These are phyloP conservation scores for Xylaria hypoxylon DNA, from an alignment of 2,329 filamentous ascomycete species.

Conservation along the genomic window DNA sequence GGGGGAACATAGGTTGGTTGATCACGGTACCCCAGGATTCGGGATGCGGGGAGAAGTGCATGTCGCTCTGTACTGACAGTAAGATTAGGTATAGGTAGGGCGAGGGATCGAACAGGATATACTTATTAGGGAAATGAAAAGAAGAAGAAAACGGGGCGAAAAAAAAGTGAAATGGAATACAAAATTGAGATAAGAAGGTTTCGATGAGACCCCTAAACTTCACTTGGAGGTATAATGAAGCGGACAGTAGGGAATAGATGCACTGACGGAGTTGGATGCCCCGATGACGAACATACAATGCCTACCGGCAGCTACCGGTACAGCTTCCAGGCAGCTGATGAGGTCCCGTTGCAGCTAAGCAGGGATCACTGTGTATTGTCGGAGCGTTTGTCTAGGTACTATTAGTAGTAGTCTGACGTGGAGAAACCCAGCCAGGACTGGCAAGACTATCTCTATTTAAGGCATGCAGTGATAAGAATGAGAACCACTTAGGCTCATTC, in stretches of 20 bases:
- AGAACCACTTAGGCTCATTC: background rate
- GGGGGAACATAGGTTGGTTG: conserved; percentile 42
- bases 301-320: background rate
- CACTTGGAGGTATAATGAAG: conserved; percentile 13
- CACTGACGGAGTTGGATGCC: conserved; percentile 33
- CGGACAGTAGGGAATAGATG: conserved; percentile 4
- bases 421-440: conserved; percentile 15
- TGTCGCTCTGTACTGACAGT: conserved; percentile 45
- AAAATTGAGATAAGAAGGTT: conserved; percentile 16
- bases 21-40: conserved; percentile 48
- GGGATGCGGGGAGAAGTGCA: conserved; percentile 51
- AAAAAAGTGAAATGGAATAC: conserved; percentile 5
- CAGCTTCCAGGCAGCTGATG: conserved; percentile 26
- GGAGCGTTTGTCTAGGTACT: background rate
- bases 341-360: conserved; percentile 29
- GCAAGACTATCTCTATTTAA: conserved; percentile 5
- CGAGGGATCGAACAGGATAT: background rate
- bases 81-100: background rate
- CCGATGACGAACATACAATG: conserved; percentile 40
- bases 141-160: background rate
- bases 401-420: conserved; percentile 17
- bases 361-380: background rate
- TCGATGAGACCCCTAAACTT: conserved; percentile 6
- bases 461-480: conserved; percentile 5
- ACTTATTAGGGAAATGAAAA: background rate